These are phyloP conservation scores for Raffaelea albimanens DNA, from an alignment of 2,329 filamentous ascomycete species.

Conservation along the genomic window DNA sequence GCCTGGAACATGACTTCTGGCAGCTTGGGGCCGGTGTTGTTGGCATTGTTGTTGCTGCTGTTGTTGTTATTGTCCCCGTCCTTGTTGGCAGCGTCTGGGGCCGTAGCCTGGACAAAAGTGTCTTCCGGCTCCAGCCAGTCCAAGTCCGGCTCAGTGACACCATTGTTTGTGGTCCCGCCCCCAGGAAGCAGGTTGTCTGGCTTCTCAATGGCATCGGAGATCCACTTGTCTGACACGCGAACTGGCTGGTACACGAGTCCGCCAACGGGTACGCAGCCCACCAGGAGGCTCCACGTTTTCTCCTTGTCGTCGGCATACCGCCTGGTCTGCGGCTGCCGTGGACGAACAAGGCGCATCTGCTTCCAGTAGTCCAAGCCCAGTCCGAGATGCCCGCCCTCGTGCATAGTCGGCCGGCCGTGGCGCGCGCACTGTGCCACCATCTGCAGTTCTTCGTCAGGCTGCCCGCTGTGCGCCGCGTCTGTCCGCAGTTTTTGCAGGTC, in stretches of 20 bases:
- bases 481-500: conserved; percentile 52
- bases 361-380: conserved; percentile 73
- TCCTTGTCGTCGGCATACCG: conserved; percentile 18
- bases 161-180: conserved; percentile 22
- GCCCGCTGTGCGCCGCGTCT: conserved; percentile 33
- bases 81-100: conserved; percentile 6
- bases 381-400: conserved; percentile 57
- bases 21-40: conserved; percentile 32
- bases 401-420: conserved; percentile 63
- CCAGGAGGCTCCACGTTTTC: conserved; percentile 55
- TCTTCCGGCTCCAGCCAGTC: conserved; percentile 68
- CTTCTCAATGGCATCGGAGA: conserved; percentile 58
- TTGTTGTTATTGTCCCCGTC: background rate
- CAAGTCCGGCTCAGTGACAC: conserved; percentile 26
- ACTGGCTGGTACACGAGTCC: conserved; percentile 45
- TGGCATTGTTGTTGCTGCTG: background rate
- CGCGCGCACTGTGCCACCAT: conserved; percentile 57
- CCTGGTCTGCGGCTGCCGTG: conserved; percentile 15
- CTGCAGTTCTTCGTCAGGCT: conserved; percentile 39
- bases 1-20: conserved; percentile 68
- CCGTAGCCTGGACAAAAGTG: conserved; percentile 17
- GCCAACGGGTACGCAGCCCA: conserved; percentile 51
- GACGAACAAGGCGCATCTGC: conserved; percentile 41
- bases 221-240: conserved; percentile 65
- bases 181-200: conserved; percentile 22